A percentile compares a stretch with the other conserved stretches of the same genome.
These are phyloP conservation scores for Cubamyces lactineus DNA, from an alignment of 768 basidiomycete genomes.

Conservation along the genomic window DNA sequence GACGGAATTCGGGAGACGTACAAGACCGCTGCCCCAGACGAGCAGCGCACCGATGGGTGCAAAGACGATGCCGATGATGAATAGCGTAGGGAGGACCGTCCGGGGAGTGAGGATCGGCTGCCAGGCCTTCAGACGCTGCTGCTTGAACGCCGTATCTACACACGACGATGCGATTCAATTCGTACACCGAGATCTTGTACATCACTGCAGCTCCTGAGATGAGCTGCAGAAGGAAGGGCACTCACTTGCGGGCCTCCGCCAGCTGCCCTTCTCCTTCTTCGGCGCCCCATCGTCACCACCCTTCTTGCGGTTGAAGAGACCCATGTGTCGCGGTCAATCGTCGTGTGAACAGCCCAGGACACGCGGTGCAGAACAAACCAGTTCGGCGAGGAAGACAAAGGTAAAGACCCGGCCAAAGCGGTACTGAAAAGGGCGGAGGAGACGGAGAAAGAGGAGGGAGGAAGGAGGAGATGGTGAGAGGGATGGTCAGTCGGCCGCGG, in stretches of 20 bases:
- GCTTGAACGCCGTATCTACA: conserved; percentile 97
- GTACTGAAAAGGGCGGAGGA: background rate
- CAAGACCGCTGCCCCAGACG: conserved; percentile 83
- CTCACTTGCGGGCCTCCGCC: conserved; percentile 85
- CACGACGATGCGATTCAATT: background rate
- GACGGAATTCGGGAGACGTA: conserved; percentile 33
- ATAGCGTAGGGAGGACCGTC: conserved; percentile 94
- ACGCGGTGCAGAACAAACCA: background rate
- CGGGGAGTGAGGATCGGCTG: conserved; percentile 99
- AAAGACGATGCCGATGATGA: conserved; percentile 93
- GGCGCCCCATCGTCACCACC: conserved; percentile 30
- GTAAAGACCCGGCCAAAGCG: background rate
- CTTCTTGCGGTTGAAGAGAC: conserved; percentile 36
- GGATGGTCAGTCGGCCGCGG: conserved; percentile 15
- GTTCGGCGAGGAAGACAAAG: background rate
- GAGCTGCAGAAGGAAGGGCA: conserved; percentile 24
- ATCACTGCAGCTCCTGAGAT: background rate
- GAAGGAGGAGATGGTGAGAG: background rate
- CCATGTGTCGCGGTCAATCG: background rate
- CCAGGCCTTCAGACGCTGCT: conserved; percentile 99
- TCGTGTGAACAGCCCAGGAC: background rate
- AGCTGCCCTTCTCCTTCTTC: conserved; percentile 85
- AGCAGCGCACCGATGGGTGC: conserved; percentile 95
- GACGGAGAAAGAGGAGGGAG: background rate
- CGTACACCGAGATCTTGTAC: background rate